Evolutionary conservation across 2,329 filamentous ascomycete species (phyloP).

Genomic region (Ophiocordyceps unilateralis): DNA sequence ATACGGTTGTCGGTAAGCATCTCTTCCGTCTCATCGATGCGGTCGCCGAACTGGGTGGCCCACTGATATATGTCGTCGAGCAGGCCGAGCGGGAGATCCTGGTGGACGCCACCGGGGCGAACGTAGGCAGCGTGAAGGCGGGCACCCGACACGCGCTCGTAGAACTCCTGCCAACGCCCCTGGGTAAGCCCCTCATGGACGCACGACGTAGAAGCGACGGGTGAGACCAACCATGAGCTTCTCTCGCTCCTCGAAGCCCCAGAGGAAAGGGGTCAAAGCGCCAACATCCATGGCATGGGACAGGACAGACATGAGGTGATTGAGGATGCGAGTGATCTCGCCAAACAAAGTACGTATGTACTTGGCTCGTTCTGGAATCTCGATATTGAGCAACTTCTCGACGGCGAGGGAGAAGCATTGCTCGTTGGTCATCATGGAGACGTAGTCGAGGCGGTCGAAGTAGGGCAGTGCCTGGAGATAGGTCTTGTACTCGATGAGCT

Average conservation of each 20-base stretch:
- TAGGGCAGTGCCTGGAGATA: conserved; percentile 96
- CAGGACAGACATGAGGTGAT: conserved; percentile 95
- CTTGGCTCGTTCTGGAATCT: conserved; percentile 89
- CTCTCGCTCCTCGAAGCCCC: conserved; percentile 99
- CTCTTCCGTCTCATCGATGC: conserved; percentile 97
- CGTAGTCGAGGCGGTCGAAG: conserved; percentile 97
- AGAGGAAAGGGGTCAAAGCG: conserved; percentile 92
- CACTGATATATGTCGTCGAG: conserved; percentile 99
- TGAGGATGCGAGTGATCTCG: conserved; percentile 84
- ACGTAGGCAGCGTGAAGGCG: conserved; percentile 96
- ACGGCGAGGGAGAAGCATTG: conserved; percentile 92
- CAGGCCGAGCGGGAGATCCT: conserved; percentile 84
- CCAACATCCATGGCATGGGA: conserved; percentile 99
- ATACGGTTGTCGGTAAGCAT: conserved; percentile 98
- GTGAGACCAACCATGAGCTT: conserved; percentile 76
- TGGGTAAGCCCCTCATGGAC: not conserved
- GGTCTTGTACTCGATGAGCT: conserved; percentile 99
- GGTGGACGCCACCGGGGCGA: conserved; percentile 86
- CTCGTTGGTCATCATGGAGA: conserved; percentile 99
- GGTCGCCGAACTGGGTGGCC: conserved; percentile 97
- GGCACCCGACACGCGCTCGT: conserved; percentile 95
- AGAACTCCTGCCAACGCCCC: conserved; percentile 65
- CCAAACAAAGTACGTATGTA: conserved; percentile 93
- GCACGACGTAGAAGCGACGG: not conserved
- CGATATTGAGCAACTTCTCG: conserved; percentile 94